Percentiles rank a stretch among this genome's conserved stretches.
Conservation (phyloP, 2,329 filamentous ascomycete species). For the Tetracladium maxilliforme region DNA sequence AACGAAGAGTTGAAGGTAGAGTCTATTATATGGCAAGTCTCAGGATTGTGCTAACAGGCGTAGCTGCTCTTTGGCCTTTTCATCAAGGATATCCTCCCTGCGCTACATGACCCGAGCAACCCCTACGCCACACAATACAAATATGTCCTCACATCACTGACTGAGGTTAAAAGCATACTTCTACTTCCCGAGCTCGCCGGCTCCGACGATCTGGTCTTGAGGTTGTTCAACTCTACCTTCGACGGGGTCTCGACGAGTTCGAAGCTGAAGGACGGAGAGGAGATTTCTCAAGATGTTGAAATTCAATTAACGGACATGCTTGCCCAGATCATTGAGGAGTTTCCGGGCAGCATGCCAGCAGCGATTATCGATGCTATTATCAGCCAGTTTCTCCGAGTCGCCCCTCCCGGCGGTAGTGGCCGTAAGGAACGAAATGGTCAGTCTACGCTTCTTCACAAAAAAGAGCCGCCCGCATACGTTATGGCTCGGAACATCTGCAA, state of each 20-base stretch:
- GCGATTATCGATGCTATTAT: conserved; percentile 86
- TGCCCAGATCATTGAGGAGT: conserved; percentile 76
- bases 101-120: conserved; percentile 72
- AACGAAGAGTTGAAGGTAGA: conserved; percentile 81
- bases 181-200: conserved; percentile 79
- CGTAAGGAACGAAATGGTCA: conserved; percentile 42
- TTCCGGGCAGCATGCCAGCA: conserved; percentile 57
- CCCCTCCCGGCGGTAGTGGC: conserved; percentile 42
- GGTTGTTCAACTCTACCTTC: conserved; percentile 80
- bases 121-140: conserved; percentile 89
- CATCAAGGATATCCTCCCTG: conserved; percentile 67
- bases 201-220: conserved; percentile 62
- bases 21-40: no score
- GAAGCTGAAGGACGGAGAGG: conserved; percentile 61
- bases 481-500: conserved; percentile 95
- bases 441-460: conserved; percentile 70
- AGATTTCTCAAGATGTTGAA: conserved; percentile 84
- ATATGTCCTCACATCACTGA: conserved; percentile 76
- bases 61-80: conserved; percentile 68
- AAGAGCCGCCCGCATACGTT: conserved; percentile 83
- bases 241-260: conserved; percentile 75
- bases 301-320: conserved; percentile 82
- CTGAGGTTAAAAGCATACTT: conserved; percentile 88
- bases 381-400: conserved; percentile 85
- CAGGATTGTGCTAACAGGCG: no score